Percentiles rank a stretch among this genome's conserved stretches.
These are phyloP conservation scores for Pelargonium hybrid DNA, from an alignment of 441 rosid species.

Conservation along the genomic window DNA sequence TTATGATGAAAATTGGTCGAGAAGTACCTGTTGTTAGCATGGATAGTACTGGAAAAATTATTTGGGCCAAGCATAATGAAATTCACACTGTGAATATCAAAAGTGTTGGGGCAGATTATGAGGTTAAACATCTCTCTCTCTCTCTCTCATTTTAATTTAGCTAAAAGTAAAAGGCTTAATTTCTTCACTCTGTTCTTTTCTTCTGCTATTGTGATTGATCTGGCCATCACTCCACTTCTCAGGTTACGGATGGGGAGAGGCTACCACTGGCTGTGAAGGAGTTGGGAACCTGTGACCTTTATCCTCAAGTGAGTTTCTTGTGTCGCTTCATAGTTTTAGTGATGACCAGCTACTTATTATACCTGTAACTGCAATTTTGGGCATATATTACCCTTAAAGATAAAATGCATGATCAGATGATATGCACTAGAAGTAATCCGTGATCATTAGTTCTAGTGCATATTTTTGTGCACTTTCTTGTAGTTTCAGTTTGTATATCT, in stretches of 20 bases:
- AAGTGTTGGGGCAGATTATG: conserved; percentile 85
- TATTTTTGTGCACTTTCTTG: background rate
- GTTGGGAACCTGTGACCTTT: conserved; percentile 94
- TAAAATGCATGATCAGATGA: background rate
- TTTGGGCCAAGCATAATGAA: conserved; percentile 99
- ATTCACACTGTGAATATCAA: conserved; percentile 94
- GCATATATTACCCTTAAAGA: background rate
- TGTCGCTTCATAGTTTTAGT: conserved; percentile 7
- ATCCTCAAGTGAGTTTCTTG: conserved; percentile 77
- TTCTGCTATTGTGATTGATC: background rate
- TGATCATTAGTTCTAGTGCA: conserved; percentile 5
- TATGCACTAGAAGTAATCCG: too few species aligned
- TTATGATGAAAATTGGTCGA: conserved; percentile 93
- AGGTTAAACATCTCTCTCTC: conserved; percentile 35
- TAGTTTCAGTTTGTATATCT: background rate
- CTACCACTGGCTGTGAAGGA: conserved; percentile 94
- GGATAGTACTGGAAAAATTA: conserved; percentile 95
- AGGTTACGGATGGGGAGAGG: conserved; percentile 96
- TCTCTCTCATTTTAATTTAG: background rate
- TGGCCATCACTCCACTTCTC: conserved; percentile 14
- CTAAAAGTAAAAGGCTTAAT: conserved; percentile 14
- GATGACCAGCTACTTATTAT: background rate
- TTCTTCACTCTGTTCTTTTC: conserved; percentile 8
- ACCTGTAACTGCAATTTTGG: background rate
- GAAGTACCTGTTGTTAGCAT: conserved; percentile 97